A percentile compares a stretch with the other conserved stretches of the same genome.
These are phyloP conservation scores for Passalora sequoiae DNA, from an alignment of 2,329 filamentous ascomycete genomes.

Conservation along the genomic window DNA sequence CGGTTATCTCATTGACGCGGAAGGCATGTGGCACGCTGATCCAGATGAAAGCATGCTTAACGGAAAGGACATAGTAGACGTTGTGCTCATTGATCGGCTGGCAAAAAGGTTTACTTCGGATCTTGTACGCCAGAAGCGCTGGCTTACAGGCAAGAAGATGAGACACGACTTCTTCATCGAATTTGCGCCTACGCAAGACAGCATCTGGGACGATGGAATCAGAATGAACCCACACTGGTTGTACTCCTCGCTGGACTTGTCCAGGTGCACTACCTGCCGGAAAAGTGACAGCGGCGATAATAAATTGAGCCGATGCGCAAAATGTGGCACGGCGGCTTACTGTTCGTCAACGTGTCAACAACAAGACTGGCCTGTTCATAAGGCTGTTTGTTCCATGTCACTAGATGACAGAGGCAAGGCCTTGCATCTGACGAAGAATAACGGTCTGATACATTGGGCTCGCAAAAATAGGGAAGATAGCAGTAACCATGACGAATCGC, in stretches of 20 bases:
- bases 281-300: neutral
- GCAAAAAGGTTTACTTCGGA: conserved; percentile 9
- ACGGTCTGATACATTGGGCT: conserved; percentile 14
- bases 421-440: conserved; percentile 15
- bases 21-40: conserved; percentile 15
- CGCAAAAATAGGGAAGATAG: neutral
- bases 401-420: conserved; percentile 22
- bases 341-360: conserved; percentile 19
- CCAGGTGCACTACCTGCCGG: conserved; percentile 15
- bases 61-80: conserved; percentile 22
- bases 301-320: conserved; percentile 16
- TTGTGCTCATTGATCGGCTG: conserved; percentile 10
- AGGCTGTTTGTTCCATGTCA: conserved; percentile 19
- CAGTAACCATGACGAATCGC: neutral
- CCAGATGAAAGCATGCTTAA: conserved; percentile 22
- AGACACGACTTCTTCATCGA: conserved; percentile 21
- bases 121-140: conserved; percentile 12
- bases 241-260: conserved; percentile 14
- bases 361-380: conserved; percentile 23
- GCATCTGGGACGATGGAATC: conserved; percentile 20
- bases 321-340: conserved; percentile 24
- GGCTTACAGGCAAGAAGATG: conserved; percentile 16
- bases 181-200: conserved; percentile 13
- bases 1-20: conserved; percentile 10
- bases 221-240: conserved; percentile 23